Evolutionary conservation across 805 yeast genomes (phyloP).

Genomic region (Wickerhamomyces sydowiorum): DNA sequence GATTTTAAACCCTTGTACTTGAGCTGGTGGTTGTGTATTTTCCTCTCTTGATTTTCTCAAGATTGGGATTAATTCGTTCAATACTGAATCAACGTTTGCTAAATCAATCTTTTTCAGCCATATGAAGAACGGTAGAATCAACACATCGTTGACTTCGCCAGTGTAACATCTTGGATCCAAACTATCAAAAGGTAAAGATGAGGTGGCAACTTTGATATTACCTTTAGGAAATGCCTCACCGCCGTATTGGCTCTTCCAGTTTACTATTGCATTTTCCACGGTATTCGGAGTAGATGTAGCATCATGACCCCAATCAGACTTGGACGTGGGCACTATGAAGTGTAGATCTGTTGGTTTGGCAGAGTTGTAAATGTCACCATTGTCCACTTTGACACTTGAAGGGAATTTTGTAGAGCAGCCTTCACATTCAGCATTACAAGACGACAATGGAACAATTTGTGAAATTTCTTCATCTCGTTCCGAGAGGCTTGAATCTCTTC

Average conservation of each 20-base stretch:
- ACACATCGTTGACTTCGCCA: conserved; percentile 48
- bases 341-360: conserved; percentile 69
- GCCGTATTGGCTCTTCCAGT: conserved; percentile 30
- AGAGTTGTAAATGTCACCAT: conserved; percentile 47
- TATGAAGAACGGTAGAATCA: conserved; percentile 69
- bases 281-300: conserved; percentile 47
- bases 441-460: conserved; percentile 37
- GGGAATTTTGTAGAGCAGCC: conserved; percentile 53
- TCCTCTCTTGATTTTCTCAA: conserved; percentile 26
- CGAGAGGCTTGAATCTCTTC: background rate
- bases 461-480: conserved; percentile 26
- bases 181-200: conserved; percentile 46
- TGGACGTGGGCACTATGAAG: conserved; percentile 77
- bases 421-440: conserved; percentile 48
- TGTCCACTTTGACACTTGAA: conserved; percentile 38
- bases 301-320: conserved; percentile 78
- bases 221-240: conserved; percentile 20
- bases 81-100: conserved; percentile 36
- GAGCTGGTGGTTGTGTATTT: conserved; percentile 12
- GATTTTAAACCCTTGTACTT: conserved; percentile 23
- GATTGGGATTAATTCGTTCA: conserved; percentile 38
- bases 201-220: conserved; percentile 44
- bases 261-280: conserved; percentile 38
- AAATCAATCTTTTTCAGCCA: conserved; percentile 52
- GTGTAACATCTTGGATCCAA: conserved; percentile 36